Percentiles rank a stretch among this genome's conserved stretches.
Evolutionary conservation across 2,329 filamentous ascomycete species (phyloP).

Genomic region (Aspergillus sp.): DNA sequence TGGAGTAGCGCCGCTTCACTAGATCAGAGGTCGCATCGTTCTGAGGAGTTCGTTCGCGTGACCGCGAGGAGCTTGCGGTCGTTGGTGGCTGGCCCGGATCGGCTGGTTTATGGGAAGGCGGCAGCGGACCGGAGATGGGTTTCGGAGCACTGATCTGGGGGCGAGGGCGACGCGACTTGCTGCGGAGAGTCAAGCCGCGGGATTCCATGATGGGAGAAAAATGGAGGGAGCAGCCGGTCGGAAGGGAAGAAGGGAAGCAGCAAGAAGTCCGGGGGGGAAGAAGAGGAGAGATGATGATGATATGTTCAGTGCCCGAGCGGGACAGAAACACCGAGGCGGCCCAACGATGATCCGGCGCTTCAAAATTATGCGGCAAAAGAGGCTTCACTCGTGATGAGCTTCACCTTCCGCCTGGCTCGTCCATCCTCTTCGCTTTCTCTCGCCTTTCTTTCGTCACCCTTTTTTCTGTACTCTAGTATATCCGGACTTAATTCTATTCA

Average conservation of each 20-base stretch:
- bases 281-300: constrained; percentile 7
- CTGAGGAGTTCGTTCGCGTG: constrained; percentile 44
- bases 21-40: constrained; percentile 68
- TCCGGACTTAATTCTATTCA: not conserved
- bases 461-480: constrained; percentile 1
- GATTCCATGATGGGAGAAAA: constrained; percentile 46
- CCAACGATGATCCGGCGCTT: constrained; percentile 35
- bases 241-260: not conserved
- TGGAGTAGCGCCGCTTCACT: constrained; percentile 92
- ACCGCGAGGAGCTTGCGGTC: constrained; percentile 27
- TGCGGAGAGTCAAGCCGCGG: constrained; percentile 62
- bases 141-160: constrained; percentile 62
- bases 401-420: not conserved
- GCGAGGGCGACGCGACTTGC: constrained; percentile 53
- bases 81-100: constrained; percentile 32
- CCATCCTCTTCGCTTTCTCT: not conserved
- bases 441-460: constrained; percentile 5
- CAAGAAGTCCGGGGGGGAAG: constrained; percentile 9
- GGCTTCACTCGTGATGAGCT: constrained; percentile 1
- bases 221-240: not conserved
- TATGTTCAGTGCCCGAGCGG: constrained; percentile 19
- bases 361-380: constrained; percentile 30
- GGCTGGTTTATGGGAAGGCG: constrained; percentile 36
- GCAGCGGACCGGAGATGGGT: constrained; percentile 50
- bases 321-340: constrained; percentile 37